Percentiles rank a stretch among this genome's conserved stretches.
Evolutionary conservation across 2,329 filamentous ascomycete species (phyloP).

Genomic region (Phialemonium atrogriseum): DNA sequence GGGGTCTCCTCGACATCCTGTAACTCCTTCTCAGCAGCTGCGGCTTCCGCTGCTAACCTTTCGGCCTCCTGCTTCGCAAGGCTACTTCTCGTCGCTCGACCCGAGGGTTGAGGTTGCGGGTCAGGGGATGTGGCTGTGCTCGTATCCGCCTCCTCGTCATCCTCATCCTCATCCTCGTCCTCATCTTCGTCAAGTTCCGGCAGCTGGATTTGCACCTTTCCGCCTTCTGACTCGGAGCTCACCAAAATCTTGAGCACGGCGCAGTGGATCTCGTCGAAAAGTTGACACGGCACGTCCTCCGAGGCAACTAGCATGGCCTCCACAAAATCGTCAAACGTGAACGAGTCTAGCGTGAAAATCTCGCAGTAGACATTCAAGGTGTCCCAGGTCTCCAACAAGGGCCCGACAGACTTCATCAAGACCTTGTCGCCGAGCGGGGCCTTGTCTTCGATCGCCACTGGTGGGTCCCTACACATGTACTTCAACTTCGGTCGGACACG

Average conservation of each 20-base stretch:
- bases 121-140: constrained; percentile 51
- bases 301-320: constrained; percentile 76
- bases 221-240: constrained; percentile 63
- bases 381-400: constrained; percentile 86
- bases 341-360: constrained; percentile 88
- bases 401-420: constrained; percentile 76
- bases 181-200: constrained; percentile 67
- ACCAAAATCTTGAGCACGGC: constrained; percentile 83
- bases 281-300: constrained; percentile 66
- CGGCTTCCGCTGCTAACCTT: constrained; percentile 52
- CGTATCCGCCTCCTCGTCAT: constrained; percentile 51
- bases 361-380: constrained; percentile 98
- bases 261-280: constrained; percentile 88
- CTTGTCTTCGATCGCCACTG: constrained; percentile 37
- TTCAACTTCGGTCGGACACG: constrained; percentile 65
- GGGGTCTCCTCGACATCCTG: constrained; percentile 37
- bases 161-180: constrained; percentile 63
- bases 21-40: constrained; percentile 42
- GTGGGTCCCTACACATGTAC: constrained; percentile 63
- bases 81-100: constrained; percentile 76
- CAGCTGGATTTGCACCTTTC: constrained; percentile 69
- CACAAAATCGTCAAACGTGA: constrained; percentile 94
- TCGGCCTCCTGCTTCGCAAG: constrained; percentile 74
- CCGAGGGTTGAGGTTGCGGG: constrained; percentile 57
- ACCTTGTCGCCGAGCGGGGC: constrained; percentile 51